Conservation (phyloP, 2,329 filamentous ascomycete genomes). For the Colletotrichum sp. region DNA sequence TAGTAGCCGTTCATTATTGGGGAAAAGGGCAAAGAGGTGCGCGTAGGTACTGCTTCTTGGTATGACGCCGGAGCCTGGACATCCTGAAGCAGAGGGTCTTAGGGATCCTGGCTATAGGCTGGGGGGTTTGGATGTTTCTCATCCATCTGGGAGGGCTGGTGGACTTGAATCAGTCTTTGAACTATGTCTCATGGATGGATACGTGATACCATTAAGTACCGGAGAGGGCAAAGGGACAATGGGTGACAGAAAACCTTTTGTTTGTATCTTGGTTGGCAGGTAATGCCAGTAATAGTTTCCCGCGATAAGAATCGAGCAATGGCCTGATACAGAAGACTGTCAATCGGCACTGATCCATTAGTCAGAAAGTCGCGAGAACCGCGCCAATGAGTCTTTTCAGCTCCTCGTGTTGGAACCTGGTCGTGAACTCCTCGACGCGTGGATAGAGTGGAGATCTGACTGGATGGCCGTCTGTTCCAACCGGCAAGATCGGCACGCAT, state of each 20-base stretch:
- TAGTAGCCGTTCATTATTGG: neutral
- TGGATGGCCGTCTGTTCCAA: neutral
- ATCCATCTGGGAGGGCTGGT: neutral
- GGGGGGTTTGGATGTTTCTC: neutral
- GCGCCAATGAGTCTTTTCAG: neutral
- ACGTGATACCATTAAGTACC: neutral
- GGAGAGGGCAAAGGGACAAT: neutral
- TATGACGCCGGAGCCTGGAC: neutral
- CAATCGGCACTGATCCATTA: accelerated
- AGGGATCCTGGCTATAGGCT: neutral
- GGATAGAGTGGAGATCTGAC: neutral
- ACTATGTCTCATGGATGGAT: too few relatives aligned
- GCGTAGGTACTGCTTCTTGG: neutral
- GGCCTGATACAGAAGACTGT: neutral
- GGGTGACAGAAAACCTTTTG: accelerated
- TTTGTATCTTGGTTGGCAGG: neutral
- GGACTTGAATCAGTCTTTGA: neutral
- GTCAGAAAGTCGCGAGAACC: neutral
- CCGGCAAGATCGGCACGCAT: neutral
- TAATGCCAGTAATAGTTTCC: accelerated
- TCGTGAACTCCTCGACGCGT: neutral
- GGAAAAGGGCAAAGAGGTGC: neutral
- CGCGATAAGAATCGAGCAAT: neutral
- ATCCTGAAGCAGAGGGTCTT: neutral
- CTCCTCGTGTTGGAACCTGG: neutral